Evolutionary conservation across 2,329 filamentous ascomycete genomes (phyloP).

Genomic region (Alternaria sp.): DNA sequence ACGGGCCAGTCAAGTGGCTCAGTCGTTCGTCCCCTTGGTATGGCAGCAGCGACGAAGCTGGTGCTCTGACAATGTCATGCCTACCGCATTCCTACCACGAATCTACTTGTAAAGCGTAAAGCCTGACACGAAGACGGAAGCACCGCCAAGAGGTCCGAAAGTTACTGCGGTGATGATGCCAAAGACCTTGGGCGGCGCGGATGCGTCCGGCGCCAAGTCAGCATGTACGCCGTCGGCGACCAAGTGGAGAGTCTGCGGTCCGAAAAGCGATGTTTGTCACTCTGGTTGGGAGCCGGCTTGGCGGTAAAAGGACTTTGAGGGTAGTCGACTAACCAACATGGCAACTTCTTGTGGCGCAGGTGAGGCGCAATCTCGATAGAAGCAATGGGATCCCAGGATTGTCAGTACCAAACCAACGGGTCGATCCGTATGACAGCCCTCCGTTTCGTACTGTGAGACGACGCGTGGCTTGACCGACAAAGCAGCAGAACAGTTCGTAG

Average conservation of each 20-base stretch:
- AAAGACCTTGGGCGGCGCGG: not conserved
- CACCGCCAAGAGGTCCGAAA: not conserved
- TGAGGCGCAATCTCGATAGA: not conserved
- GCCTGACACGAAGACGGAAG: not conserved
- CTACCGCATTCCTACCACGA: not conserved
- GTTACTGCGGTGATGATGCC: not conserved
- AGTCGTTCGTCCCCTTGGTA: not conserved
- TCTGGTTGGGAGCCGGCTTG: not conserved
- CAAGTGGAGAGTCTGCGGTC: not conserved
- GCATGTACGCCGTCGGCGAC: not conserved
- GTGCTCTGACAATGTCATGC: not conserved
- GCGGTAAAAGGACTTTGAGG: not conserved
- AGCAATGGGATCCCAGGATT: not conserved
- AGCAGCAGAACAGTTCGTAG: not conserved
- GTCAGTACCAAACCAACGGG: not conserved
- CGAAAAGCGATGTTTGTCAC: not conserved
- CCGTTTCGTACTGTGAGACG: not conserved
- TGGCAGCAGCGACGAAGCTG: not conserved
- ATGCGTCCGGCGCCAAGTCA: not conserved
- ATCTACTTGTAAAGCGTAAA: not conserved
- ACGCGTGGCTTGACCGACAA: not conserved
- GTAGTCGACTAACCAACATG: not conserved
- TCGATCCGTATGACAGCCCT: not conserved
- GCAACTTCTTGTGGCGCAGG: not conserved
- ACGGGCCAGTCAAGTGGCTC: constrained; percentile 16